Conservation (phyloP, 495 filamentous ascomycete genomes). For the Aspergillus haitiensis region DNA sequence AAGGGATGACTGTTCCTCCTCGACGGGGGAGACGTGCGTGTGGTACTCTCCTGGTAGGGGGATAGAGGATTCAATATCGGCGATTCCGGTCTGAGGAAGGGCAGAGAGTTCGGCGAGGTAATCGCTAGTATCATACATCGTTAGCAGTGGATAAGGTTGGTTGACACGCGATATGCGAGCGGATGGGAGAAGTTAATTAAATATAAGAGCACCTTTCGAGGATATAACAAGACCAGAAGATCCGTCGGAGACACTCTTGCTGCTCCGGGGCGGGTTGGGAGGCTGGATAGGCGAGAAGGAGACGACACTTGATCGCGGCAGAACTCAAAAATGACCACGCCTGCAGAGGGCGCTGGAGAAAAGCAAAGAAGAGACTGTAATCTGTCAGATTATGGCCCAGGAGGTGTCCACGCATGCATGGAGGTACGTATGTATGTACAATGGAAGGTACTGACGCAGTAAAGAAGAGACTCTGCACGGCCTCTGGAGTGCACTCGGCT, state of each 20-base stretch:
- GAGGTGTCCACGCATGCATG: too few relatives aligned
- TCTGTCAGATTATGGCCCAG: not conserved
- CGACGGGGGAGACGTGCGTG: slow-evolving; percentile 15
- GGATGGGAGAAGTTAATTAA: not conserved
- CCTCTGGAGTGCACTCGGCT: slow-evolving; percentile 9
- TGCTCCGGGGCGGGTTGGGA: slow-evolving; percentile 25
- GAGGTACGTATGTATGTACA: not conserved
- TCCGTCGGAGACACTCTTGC: slow-evolving; percentile 43
- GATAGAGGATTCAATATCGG: slow-evolving; percentile 45
- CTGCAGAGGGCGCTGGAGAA: slow-evolving; percentile 12
- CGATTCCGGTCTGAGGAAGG: slow-evolving; percentile 45
- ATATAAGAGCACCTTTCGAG: slow-evolving; percentile 34
- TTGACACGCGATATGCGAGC: not conserved
- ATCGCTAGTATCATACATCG: slow-evolving; percentile 13
- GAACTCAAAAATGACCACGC: slow-evolving; percentile 16
- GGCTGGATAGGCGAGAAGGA: slow-evolving; percentile 12
- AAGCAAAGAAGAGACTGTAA: slow-evolving; percentile 12
- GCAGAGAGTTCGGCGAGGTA: slow-evolving; percentile 39
- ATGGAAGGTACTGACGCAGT: slow-evolving; percentile 4
- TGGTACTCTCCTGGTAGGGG: slow-evolving; percentile 36
- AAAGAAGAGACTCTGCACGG: slow-evolving; percentile 15
- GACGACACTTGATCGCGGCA: slow-evolving; percentile 14
- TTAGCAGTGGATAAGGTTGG: not conserved
- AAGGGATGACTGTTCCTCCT: slow-evolving; percentile 14
- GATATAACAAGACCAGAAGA: slow-evolving; percentile 53